phyloP scores from a whole-genome alignment of 805 yeast genomes.

The Dipodascopsis tothii region DNA sequence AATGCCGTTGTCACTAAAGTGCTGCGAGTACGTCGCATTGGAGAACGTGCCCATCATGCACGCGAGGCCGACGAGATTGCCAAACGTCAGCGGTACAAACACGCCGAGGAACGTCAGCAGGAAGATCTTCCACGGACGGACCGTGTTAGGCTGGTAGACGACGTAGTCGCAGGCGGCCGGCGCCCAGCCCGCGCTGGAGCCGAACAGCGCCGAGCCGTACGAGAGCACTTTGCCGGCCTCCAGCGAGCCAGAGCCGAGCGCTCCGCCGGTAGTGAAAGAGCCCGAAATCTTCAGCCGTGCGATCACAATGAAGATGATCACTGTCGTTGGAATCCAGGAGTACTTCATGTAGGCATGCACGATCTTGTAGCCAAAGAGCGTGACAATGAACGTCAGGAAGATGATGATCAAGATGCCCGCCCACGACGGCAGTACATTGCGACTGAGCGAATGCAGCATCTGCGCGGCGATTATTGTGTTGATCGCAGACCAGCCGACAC shows the following conservation, averaged over 20 bases:
- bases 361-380: slow-evolving; percentile 79
- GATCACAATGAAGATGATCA: slow-evolving; percentile 59
- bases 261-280: slow-evolving; percentile 49
- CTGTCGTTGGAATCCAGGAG: slow-evolving; percentile 79
- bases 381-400: slow-evolving; percentile 54
- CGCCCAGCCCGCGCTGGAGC: slow-evolving; percentile 92
- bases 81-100: slow-evolving; percentile 58
- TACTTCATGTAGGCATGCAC: slow-evolving; percentile 78
- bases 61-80: slow-evolving; percentile 81
- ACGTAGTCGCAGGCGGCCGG: slow-evolving; percentile 90
- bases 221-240: slow-evolving; percentile 72
- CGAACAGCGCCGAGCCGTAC: slow-evolving; percentile 75
- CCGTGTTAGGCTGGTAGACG: slow-evolving; percentile 68
- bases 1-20: slow-evolving; percentile 45
- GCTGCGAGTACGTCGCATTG: slow-evolving; percentile 39
- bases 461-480: slow-evolving; percentile 87
- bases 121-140: slow-evolving; percentile 54
- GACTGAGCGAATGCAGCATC: slow-evolving; percentile 67
- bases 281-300: slow-evolving; percentile 56
- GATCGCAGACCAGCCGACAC: slow-evolving; percentile 94
- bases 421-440: slow-evolving; percentile 68
- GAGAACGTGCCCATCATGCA: slow-evolving; percentile 59
- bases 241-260: slow-evolving; percentile 48
- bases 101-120: slow-evolving; percentile 57
- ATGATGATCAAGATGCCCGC: slow-evolving; percentile 78